Percentiles rank a stretch among this genome's conserved stretches.
Conservation (phyloP, 495 filamentous ascomycete genomes). For the Penicillium manginii region DNA sequence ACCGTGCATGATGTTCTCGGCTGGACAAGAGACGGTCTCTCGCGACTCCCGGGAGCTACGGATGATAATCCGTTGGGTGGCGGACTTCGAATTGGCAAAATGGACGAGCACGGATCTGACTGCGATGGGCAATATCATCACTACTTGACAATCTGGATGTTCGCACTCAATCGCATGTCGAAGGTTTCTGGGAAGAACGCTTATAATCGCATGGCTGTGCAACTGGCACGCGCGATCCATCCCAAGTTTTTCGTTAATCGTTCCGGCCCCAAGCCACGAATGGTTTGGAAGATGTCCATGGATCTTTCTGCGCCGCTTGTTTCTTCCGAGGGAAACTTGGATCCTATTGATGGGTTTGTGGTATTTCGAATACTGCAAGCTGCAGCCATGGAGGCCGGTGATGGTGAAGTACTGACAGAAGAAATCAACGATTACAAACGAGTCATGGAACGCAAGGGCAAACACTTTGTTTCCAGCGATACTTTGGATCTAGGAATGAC, state of each 20-base stretch:
- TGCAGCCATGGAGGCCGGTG: constrained; percentile 34
- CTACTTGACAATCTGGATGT: constrained; percentile 74
- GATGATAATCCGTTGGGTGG: constrained; percentile 59
- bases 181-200: constrained; percentile 50
- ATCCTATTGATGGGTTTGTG: constrained; percentile 64
- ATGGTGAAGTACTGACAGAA: constrained; percentile 38
- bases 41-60: constrained; percentile 57
- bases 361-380: constrained; percentile 58
- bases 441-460: constrained; percentile 55
- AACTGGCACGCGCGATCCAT: constrained; percentile 63
- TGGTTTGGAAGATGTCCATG: constrained; percentile 67
- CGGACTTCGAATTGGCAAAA: constrained; percentile 67
- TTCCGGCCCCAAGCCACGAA: constrained; percentile 38
- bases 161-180: constrained; percentile 63
- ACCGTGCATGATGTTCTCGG: constrained; percentile 63
- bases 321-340: constrained; percentile 60
- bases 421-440: constrained; percentile 64
- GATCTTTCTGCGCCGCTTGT: constrained; percentile 57
- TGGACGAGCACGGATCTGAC: constrained; percentile 53
- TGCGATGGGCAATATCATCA: constrained; percentile 71
- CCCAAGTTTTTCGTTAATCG: constrained; percentile 55
- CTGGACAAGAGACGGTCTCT: constrained; percentile 52
- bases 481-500: constrained; percentile 68
- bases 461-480: constrained; percentile 55
- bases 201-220: constrained; percentile 60